A percentile compares a stretch with the other conserved stretches of the same genome.
Conservation (phyloP, 2,329 filamentous ascomycete species). For the Tolypocladium tundrense region DNA sequence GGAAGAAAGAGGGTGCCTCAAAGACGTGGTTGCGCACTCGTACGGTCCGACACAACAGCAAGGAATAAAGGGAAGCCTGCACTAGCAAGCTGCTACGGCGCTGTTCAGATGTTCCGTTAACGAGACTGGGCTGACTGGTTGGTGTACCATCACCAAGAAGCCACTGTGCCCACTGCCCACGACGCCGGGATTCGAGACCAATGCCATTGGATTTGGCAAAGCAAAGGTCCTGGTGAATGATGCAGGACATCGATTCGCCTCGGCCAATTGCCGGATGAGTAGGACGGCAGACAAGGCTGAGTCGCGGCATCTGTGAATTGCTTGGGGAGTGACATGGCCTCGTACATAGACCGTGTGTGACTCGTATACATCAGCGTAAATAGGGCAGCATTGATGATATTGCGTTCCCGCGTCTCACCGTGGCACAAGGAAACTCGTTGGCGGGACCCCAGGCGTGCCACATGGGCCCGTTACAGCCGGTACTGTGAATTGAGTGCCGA, state of each 20-base stretch:
- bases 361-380: neutral
- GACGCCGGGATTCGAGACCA: neutral
- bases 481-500: neutral
- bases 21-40: neutral
- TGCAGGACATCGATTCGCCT: neutral
- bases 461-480: neutral
- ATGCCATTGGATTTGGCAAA: neutral
- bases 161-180: neutral
- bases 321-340: neutral
- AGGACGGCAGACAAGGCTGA: neutral
- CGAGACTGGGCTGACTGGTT: neutral
- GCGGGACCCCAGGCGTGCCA: neutral
- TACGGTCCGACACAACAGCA: neutral
- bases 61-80: neutral
- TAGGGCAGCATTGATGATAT: neutral
- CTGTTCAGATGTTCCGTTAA: neutral
- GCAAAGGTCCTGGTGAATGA: neutral
- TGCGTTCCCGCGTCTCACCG: neutral
- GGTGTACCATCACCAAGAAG: no score
- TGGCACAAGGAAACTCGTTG: neutral
- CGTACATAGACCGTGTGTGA: neutral
- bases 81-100: neutral
- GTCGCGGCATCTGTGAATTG: neutral
- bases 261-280: neutral
- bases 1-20: neutral